Evolutionary conservation across 495 filamentous ascomycete genomes (phyloP), one percentile per base, ranked within the genome.

Genomic region (Thermochaetoides thermophila): DNA sequence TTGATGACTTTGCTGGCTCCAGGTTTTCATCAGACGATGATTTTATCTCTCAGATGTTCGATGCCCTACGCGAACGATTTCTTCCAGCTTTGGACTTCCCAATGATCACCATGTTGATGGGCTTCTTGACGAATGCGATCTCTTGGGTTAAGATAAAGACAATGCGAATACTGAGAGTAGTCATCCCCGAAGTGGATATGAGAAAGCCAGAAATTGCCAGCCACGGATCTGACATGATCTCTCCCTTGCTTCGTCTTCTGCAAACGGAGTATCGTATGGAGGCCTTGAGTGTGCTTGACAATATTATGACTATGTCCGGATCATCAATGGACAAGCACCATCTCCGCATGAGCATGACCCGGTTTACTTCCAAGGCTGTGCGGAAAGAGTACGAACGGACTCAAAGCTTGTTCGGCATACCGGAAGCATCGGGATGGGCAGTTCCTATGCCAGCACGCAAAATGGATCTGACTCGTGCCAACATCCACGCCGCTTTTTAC

Each of bases 401-500:
- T 4, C 77, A 92, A 47, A 93, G 84, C 49, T 61, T 99, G 14
- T 99, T 95, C 50, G 89, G 89, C 29, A 95, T 99, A 37, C 89
- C 89, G 2, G 86, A 95, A 50, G 81, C 84, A 17, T 86, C 80
- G 3, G 89, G 89, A 5, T 99, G 89, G 89, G 85, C 91, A 1
- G 81, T 99, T 21, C 89, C 91, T 2, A 78, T 87, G 56, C 89
- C 89, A 13, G 86, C 86, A 3, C 76, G 76, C 29, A 83, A 93
- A 55, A 84, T 86, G 2, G 73, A 72, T 29, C 73, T 71, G 25
- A 95, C 87, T 8, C 68, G 86, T 22, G 69, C 75, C 35, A 96
- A 96, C 48, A 86, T 96, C n/a, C 86, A 95, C 44, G 83, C 85
- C 0, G 85, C 89, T 3, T 94, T 93, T 53, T 89, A 94, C 53